These are phyloP conservation scores for Mucor irregularis DNA, from an alignment of 371 early-diverging fungal species.

Conservation along the genomic window DNA sequence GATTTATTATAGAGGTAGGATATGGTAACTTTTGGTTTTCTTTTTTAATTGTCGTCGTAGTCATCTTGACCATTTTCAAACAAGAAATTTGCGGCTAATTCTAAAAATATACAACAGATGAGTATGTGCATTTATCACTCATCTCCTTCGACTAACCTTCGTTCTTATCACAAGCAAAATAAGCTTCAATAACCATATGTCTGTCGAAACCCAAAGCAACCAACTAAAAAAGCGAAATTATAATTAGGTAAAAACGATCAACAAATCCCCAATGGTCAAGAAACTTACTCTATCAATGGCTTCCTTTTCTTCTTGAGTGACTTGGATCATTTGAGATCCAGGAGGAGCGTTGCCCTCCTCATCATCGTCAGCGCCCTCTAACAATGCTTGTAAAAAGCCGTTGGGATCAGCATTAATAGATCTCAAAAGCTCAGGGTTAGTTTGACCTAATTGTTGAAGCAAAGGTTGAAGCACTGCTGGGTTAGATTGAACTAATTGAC, in stretches of 20 bases:
- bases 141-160: conserved; percentile 57
- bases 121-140: neutral
- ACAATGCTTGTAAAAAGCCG: conserved; percentile 79
- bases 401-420: conserved; percentile 79
- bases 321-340: conserved; percentile 67
- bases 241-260: neutral
- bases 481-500: conserved; percentile 84
- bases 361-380: conserved; percentile 60
- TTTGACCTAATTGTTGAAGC: conserved; percentile 78
- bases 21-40: no score
- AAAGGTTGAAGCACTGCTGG: conserved; percentile 88
- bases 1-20: no score
- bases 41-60: no score
- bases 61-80: conserved; percentile 76
- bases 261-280: neutral
- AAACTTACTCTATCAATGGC: conserved; percentile 87
- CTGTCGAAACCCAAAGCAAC: conserved; percentile 90
- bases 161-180: conserved; percentile 96
- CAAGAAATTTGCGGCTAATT: conserved; percentile 94
- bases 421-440: conserved; percentile 86
- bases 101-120: conserved; percentile 25
- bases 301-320: conserved; percentile 89
- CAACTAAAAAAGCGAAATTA: conserved; percentile 50
- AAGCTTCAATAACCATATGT: conserved; percentile 85
- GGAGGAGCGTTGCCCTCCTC: conserved; percentile 47